Evolutionary conservation across 768 basidiomycete species (phyloP).

Genomic region (Podaxis carcinomalis): DNA sequence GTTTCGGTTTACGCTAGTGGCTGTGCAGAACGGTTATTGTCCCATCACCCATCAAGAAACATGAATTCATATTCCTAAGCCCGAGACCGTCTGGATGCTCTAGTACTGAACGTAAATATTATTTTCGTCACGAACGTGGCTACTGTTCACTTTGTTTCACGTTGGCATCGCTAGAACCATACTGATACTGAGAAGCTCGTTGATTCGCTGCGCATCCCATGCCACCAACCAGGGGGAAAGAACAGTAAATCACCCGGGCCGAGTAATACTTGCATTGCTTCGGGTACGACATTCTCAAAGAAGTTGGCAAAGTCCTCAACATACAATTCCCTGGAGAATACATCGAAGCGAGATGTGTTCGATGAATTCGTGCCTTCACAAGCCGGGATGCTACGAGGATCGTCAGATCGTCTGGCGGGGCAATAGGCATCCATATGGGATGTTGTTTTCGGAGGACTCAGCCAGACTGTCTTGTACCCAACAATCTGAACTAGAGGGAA

Average conservation of each 20-base stretch:
- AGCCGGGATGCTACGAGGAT: conserved; percentile 34
- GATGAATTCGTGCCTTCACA: conserved; percentile 44
- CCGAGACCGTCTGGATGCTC: too few relatives aligned
- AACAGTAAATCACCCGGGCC: conserved; percentile 83
- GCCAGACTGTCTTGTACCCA: conserved; percentile 87
- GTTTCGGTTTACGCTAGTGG: background rate
- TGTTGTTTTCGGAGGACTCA: conserved; percentile 66
- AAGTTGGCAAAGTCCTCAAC: conserved; percentile 46
- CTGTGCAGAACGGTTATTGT: background rate
- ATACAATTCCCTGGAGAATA: conserved; percentile 43
- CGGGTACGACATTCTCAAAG: conserved; percentile 48
- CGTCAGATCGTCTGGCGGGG: conserved; percentile 22
- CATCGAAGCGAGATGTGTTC: conserved; percentile 83
- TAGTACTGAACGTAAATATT: too few relatives aligned
- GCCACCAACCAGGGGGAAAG: conserved; percentile 95
- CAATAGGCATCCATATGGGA: conserved; percentile 58
- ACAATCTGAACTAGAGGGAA: conserved; percentile 70
- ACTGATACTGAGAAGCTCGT: conserved; percentile 86
- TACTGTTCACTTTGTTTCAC: too few relatives aligned
- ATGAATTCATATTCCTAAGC: background rate
- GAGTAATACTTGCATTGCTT: conserved; percentile 59
- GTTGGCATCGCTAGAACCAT: conserved; percentile 59
- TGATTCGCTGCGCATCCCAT: conserved; percentile 81
- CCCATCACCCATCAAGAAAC: background rate
- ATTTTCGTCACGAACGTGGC: too few relatives aligned